Evolutionary conservation across 345 rosid genomes (phyloP), one percentile per base, ranked within the genome.

Genomic region (Camelina laxa): DNA sequence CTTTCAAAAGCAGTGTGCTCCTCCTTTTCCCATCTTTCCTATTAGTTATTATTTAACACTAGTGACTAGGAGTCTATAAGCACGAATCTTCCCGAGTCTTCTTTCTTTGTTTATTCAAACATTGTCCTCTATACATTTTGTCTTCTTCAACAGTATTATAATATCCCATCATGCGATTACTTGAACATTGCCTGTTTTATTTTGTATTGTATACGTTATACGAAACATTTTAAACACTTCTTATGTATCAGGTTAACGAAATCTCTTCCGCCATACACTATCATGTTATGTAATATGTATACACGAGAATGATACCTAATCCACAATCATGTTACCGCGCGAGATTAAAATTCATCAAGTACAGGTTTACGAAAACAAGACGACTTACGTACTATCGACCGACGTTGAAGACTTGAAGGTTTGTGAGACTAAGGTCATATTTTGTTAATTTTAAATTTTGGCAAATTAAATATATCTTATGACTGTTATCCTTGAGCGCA

Each of bases 51-150:
- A 35, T 44, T 67, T 67, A 41, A 60, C 48, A n/a, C 24, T 60
- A 69, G 58, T 53, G 56, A 69, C 50, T 44, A 54, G 20, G 39
- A 22, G 65, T 12, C 70, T 76, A 57, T 33, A 62, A 17, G 70
- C 75, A 76, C 80, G 80, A 76, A 76, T 55, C 80, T 76, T 69
- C 65, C 50, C 11, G 31, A 41, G 30, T 15, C 68, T 58, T 59
- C 47, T 60, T 49, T 48, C 16, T 41, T 20, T 42, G 42, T 39
- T 9, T 49, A 19, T 44, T 47, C 35, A 21, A n/a, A 20, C 38
- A 33, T 16, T 16, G n/a, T 39, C 60, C 60, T 60, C 65, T 44
- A 54, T 27, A 27, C 4, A 27, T 60, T 60, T 67, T 41, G 27
- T 67, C 63, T 21, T 50, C 13, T 30, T 51, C 47, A 49, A 0